These are phyloP conservation scores for Calocera viscosa DNA, from an alignment of 768 basidiomycete genomes.

Conservation along the genomic window DNA sequence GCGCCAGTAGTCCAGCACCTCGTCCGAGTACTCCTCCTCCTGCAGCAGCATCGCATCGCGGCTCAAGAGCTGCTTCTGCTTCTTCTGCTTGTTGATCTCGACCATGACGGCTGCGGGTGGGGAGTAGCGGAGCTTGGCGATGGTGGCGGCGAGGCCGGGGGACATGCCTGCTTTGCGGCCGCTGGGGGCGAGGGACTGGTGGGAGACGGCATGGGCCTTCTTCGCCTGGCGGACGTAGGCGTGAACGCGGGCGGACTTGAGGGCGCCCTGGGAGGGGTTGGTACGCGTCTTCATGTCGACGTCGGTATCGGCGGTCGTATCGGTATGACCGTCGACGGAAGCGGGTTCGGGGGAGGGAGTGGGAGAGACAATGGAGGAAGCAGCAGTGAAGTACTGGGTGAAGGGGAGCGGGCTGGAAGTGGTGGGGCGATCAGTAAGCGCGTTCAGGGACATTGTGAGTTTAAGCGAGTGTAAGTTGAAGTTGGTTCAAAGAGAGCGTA, in stretches of 20 bases:
- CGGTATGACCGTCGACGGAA: conserved; percentile 2
- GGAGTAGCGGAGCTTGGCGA: conserved; percentile 35
- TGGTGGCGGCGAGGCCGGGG: conserved; percentile 33
- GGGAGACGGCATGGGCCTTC: conserved; percentile 39
- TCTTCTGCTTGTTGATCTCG: conserved; percentile 33
- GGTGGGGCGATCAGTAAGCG: conserved; percentile 9
- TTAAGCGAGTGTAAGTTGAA: conserved; percentile 10
- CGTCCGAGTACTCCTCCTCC: conserved; percentile 91
- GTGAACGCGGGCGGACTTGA: conserved; percentile 12
- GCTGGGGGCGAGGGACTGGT: conserved; percentile 40
- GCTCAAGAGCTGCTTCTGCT: conserved; percentile 34
- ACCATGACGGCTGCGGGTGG: conserved; percentile 53
- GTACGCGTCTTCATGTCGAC: conserved; percentile 4
- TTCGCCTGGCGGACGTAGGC: conserved; percentile 13
- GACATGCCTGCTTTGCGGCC: conserved; percentile 55
- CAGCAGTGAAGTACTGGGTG: not conserved
- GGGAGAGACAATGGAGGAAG: conserved; percentile 7
- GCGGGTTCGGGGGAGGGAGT: conserved; percentile 6
- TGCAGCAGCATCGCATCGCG: conserved; percentile 62
- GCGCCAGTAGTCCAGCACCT: conserved; percentile 89
- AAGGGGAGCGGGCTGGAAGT: conserved; percentile 12
- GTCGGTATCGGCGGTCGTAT: conserved; percentile 5
- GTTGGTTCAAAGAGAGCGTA: conserved; percentile 9
- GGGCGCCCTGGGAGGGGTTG: conserved; percentile 9
- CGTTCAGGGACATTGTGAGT: conserved; percentile 1